Base-by-base conservation (phyloP, 331 rosid genomes). In the Stylosanthes scabra region DNA sequence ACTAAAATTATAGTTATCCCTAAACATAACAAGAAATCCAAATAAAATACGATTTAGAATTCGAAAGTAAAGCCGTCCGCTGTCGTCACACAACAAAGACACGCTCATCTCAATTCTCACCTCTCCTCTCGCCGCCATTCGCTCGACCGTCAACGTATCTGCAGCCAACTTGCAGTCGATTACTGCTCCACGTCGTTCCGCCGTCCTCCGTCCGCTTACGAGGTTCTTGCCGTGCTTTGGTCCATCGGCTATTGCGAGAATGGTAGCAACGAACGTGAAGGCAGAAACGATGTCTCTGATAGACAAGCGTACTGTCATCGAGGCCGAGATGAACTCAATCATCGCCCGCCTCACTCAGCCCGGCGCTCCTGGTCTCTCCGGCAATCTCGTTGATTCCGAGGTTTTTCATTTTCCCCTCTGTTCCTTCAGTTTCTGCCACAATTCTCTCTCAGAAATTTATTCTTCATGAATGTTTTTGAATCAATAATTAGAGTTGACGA, bases 291-390 rank as follows among this genome's bases (percentile, higher is more conserved):
- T 68, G 68, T 79, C 81, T 60, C 85, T 94, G 73, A 94, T 91
- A 86, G 91, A 88, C 45, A 90, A 84, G 72, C 88, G 97, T 39
- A 80, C 68, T 16, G 73, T 82, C n/a, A 12, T 94, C 56, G 99
- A 94, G 79, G 76, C 80, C 8, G 97, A 91, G 80, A 91, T 94
- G 97, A 82, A 91, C 56, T 62, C 87, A 2, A 87, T 94, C 87
- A 90, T 90, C 80, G 70, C 78, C 14, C 88, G 86, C 59, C 97
- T 91, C 57, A 81, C 83, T 71, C 97, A 75, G 58, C 92, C 96
- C 16, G 90, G 96, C 11, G 96, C 85, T 7, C 99, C 99, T 20
- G 97, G 99, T 8, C 88, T 90, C 0, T 89, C 97, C 59, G 97
- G 88, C 84, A 82, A 82, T 31, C 93, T 95, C 57, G 16, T 87